Conservation (phyloP, 2,329 filamentous ascomycete genomes). For the Elsinoe batatas region DNA sequence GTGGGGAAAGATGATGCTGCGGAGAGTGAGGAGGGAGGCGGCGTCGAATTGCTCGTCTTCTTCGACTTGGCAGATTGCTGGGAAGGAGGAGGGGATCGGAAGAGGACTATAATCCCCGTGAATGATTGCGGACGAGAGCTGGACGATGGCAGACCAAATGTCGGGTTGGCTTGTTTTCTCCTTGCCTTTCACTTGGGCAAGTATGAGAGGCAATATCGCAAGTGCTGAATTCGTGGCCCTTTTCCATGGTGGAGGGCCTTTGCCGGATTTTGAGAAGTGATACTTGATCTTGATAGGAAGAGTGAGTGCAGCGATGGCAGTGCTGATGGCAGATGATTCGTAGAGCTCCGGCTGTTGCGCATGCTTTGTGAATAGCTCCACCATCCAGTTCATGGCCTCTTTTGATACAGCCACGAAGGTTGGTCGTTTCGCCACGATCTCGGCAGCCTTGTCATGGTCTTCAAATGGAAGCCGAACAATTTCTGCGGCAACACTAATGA, state of each 20-base stretch:
- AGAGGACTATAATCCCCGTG: conserved; percentile 48
- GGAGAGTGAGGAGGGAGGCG: conserved; percentile 57
- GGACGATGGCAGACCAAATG: conserved; percentile 41
- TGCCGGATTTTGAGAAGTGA: conserved; percentile 60
- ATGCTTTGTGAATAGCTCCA: conserved; percentile 50
- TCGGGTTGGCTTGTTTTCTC: conserved; percentile 19
- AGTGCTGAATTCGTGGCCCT: conserved; percentile 64
- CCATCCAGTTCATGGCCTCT: conserved; percentile 61
- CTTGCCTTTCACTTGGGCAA: conserved; percentile 20
- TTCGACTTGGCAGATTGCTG: conserved; percentile 33
- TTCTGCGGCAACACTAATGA: conserved; percentile 60
- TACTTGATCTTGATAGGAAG: conserved; percentile 73
- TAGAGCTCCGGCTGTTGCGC: conserved; percentile 59
- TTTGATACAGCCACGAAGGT: conserved; percentile 89
- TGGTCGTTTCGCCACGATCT: conserved; percentile 39
- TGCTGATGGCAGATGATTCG: conserved; percentile 53
- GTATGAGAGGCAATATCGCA: conserved; percentile 42
- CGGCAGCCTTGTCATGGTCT: conserved; percentile 19
- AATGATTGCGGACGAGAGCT: conserved; percentile 59
- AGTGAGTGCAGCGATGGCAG: conserved; percentile 56
- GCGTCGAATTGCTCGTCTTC: conserved; percentile 78
- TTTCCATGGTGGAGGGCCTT: conserved; percentile 64
- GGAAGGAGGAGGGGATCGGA: conserved; percentile 22
- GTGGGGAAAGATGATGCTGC: conserved; percentile 61
- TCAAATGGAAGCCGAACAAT: conserved; percentile 61